phyloP scores from a whole-genome alignment of 805 yeast species.

The Ogataea saltuana region DNA sequence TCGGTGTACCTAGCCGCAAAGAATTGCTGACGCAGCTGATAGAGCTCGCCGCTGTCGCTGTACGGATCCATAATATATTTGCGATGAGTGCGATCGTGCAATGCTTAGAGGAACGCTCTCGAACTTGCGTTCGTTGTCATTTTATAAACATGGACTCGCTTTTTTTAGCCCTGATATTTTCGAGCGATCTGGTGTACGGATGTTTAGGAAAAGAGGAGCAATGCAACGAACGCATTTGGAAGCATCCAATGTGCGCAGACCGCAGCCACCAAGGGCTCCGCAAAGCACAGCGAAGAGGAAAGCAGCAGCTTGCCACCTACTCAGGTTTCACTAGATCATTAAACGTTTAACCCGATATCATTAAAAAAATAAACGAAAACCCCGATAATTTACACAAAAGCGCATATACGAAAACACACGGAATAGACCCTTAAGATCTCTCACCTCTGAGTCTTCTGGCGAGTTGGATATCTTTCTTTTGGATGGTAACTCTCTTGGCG shows the following conservation, averaged over 20 bases:
- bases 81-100: background rate
- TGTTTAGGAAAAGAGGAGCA: background rate
- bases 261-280: too few species aligned
- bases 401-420: slow-evolving; percentile 8
- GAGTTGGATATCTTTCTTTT: slow-evolving; percentile 96
- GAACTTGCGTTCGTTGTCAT: too few species aligned
- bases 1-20: slow-evolving; percentile 28
- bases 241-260: too few species aligned
- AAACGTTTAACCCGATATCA: slow-evolving; percentile 21
- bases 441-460: slow-evolving; percentile 99
- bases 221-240: too few species aligned
- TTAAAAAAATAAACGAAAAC: slow-evolving; percentile 16
- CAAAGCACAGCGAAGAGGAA: too few species aligned
- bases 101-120: slow-evolving; percentile 8
- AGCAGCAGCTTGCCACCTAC: too few species aligned
- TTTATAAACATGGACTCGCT: too few species aligned
- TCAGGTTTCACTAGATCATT: too few species aligned
- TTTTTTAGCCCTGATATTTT: background rate
- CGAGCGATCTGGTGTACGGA: slow-evolving; percentile 2
- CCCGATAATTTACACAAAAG: slow-evolving; percentile 19
- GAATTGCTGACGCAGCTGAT: slow-evolving; percentile 34
- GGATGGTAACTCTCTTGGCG: slow-evolving; percentile 98
- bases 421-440: slow-evolving; percentile 57
- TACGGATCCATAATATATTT: slow-evolving; percentile 27
- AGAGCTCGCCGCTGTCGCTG: slow-evolving; percentile 32